Base-by-base conservation (phyloP, 2,329 filamentous ascomycete genomes). In the Coniella lustricola region DNA sequence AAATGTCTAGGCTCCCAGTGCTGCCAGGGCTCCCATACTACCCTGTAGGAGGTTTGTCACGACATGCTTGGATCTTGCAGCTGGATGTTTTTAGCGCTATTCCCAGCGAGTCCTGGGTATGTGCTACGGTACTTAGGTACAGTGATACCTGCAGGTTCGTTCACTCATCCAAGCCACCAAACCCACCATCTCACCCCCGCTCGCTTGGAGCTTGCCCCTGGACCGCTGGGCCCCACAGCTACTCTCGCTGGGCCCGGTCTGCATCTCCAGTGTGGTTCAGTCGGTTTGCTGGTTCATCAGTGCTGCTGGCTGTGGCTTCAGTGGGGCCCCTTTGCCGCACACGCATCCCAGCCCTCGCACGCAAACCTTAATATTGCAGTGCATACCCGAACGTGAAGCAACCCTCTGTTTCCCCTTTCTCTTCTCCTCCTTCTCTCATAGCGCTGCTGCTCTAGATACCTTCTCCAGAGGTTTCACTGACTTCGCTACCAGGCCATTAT, bases 331-430 rank as follows among this genome's bases (percentile, higher is more conserved):
- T 12, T n/a, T 14, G 29, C 22, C 33, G 14, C 39, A 38, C 32
- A 17, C 34, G 31, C 36, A 20, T 31, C 18, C 29, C 46, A 35
- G 21, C 25, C 40, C 44, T 47, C 44, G 14, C 16, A 5, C 40
- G 29, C 36, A 42, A 41, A 52, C 48, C 44, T 50, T 50, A 50
- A 25, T 53, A 53, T 33, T 50, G 36, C 48, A 38, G 47, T 50
- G 50, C 51, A 53, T 48, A 50, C 44, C 51, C 48, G 41, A 43
- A 37, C 32, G 31, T 39, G 18, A 21, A 25, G 34, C 20, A 25
- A 18, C 34, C 7, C n/a, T 4, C 25, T 36, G 18, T 18, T 21
- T 38, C 32, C 31, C 32, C 29, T 21, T 38, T 39, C 47, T 40
- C 21, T 31, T 34, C 38, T 40, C 38, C 22, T 41, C 22, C 38